phyloP scores from a whole-genome alignment of 2,329 filamentous ascomycete genomes.

The Sclerotinia nivalis region DNA sequence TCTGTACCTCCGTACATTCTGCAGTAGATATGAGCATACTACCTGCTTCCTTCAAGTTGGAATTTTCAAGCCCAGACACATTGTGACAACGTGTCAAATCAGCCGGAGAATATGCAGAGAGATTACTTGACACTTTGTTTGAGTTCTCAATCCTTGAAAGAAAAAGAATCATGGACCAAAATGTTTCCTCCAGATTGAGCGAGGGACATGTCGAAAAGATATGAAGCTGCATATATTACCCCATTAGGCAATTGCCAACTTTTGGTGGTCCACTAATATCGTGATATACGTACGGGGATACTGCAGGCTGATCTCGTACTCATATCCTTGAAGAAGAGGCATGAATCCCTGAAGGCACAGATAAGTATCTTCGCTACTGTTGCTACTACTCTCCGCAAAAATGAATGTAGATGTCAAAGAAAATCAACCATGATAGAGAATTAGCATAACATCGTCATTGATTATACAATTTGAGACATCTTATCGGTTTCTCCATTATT shows the following conservation, averaged over 20 bases:
- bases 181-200: conserved; percentile 15
- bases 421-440: not conserved
- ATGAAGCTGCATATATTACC: conserved; percentile 20
- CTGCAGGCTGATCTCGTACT: conserved; percentile 21
- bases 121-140: not conserved
- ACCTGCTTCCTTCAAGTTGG: not conserved
- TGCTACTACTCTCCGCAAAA: not conserved
- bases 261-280: conserved; percentile 13
- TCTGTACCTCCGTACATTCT: conserved; percentile 1
- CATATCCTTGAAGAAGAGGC: conserved; percentile 15
- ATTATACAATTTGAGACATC: conserved; percentile 13
- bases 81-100: conserved; percentile 14
- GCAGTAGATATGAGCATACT: not conserved
- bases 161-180: not conserved
- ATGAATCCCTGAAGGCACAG: conserved; percentile 7
- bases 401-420: not conserved
- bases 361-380: not conserved
- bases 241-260: conserved; percentile 14
- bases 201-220: conserved; percentile 7
- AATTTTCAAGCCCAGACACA: not conserved
- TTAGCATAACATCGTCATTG: conserved; percentile 9
- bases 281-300: conserved; percentile 17
- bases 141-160: not conserved
- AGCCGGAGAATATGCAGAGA: not conserved
- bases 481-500: conserved; percentile 13